Conservation (phyloP, 805 yeast genomes). For the Schwanniomyces occidentalis region DNA sequence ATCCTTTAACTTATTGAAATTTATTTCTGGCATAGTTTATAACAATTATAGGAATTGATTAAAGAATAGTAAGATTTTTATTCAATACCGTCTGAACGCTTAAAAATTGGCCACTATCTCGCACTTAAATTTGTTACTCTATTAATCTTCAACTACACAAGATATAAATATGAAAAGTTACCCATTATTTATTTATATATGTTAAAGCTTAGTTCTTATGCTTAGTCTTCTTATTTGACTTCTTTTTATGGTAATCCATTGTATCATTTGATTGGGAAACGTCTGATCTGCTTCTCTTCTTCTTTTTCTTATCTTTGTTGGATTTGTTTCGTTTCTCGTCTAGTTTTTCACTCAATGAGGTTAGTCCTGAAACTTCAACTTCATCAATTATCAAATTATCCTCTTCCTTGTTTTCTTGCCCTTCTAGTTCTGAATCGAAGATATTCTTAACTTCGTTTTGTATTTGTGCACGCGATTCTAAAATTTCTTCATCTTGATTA, state of each 20-base stretch:
- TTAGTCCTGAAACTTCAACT: conserved; percentile 34
- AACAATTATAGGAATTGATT: too few species aligned
- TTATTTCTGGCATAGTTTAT: conserved; percentile 26
- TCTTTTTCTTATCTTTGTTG: conserved; percentile 10
- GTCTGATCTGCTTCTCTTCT: too few species aligned
- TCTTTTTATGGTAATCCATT: too few species aligned
- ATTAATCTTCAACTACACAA: not conserved
- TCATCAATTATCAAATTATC: conserved; percentile 42
- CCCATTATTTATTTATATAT: not conserved
- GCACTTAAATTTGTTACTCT: not conserved
- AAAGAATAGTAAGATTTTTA: not conserved
- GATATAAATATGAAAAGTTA: not conserved
- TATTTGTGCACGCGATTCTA: not conserved
- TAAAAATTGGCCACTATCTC: not conserved
- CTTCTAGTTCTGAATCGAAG: too few species aligned
- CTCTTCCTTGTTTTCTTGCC: conserved; percentile 7
- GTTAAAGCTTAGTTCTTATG: not conserved
- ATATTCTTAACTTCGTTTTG: too few species aligned
- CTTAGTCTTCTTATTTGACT: not conserved
- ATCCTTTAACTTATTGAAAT: conserved; percentile 32
- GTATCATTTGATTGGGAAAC: too few species aligned
- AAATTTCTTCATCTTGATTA: conserved; percentile 6
- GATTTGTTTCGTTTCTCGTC: conserved; percentile 6
- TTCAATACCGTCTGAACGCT: not conserved
- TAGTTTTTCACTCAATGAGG: not conserved